phyloP scores from a whole-genome alignment of 73 alveolate species.

The Paramecium sonneborni region DNA sequence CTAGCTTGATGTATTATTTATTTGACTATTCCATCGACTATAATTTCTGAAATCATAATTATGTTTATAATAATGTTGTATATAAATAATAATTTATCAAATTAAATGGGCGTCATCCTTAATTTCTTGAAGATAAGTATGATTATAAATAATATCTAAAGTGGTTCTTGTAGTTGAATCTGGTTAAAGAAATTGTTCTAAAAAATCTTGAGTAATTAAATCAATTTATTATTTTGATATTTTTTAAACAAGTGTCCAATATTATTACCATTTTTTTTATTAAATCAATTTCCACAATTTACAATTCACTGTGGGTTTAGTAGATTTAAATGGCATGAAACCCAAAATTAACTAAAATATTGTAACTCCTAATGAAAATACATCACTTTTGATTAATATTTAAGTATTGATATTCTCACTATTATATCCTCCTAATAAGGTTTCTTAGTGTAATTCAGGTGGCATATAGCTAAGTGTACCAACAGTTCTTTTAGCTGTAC shows the following conservation, averaged over 20 bases:
- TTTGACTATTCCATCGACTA: neutral
- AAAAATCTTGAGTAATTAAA: neutral
- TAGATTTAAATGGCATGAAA: neutral
- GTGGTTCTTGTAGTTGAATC: slow-evolving; percentile 21
- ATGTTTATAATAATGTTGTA: neutral
- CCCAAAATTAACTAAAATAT: slow-evolving; percentile 22
- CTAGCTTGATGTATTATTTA: neutral
- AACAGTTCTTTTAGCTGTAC: slow-evolving; percentile 37
- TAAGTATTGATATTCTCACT: neutral
- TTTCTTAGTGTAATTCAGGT: slow-evolving; percentile 34
- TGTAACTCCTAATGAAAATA: slow-evolving; percentile 32
- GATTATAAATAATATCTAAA: neutral
- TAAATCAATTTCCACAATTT: neutral
- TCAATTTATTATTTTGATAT: slow-evolving; percentile 5
- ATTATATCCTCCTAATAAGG: neutral
- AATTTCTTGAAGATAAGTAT: neutral
- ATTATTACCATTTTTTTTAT: neutral
- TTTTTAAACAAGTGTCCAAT: slow-evolving; percentile 5
- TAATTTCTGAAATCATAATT: neutral
- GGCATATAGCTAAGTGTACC: slow-evolving; percentile 37
- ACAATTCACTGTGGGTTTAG: neutral
- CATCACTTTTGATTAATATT: neutral
- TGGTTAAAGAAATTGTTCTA: neutral
- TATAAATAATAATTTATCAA: neutral
- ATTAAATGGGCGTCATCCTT: slow-evolving; percentile 27